Percentiles rank a stretch among this genome's conserved stretches.
These are phyloP conservation scores for Gaeumannomyces tritici DNA, from an alignment of 2,329 filamentous ascomycete species.

Conservation along the genomic window DNA sequence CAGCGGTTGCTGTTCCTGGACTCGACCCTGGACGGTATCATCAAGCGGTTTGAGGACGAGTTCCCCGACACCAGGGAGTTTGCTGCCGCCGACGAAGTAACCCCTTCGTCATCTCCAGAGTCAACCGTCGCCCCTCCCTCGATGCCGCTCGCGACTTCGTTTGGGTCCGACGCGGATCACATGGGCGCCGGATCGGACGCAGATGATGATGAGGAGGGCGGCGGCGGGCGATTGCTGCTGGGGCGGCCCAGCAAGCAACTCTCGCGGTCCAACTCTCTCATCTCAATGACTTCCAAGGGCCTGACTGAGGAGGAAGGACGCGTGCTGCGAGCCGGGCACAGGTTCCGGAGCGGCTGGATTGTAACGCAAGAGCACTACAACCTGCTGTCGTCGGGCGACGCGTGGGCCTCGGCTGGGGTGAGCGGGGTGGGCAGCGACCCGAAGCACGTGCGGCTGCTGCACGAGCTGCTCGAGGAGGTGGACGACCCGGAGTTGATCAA, in stretches of 20 bases:
- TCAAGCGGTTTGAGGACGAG: slow-evolving; percentile 91
- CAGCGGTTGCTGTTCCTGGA: slow-evolving; percentile 78
- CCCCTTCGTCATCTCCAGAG: slow-evolving; percentile 3
- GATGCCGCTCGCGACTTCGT: slow-evolving; percentile 12
- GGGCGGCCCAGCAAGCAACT: slow-evolving; percentile 23
- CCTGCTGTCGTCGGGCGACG: slow-evolving; percentile 34
- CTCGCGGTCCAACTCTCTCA: slow-evolving; percentile 41
- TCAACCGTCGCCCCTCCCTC: background rate
- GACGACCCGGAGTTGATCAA: slow-evolving; percentile 47
- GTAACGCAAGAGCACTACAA: slow-evolving; percentile 38
- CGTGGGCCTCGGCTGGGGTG: slow-evolving; percentile 11
- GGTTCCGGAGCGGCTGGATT: slow-evolving; percentile 43
- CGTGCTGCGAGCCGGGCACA: slow-evolving; percentile 44
- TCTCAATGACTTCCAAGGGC: slow-evolving; percentile 39
- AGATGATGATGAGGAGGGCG: slow-evolving; percentile 34
- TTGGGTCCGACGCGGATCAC: slow-evolving; percentile 5
- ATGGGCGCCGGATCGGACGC: slow-evolving; percentile 29
- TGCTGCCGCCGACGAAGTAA: slow-evolving; percentile 6
- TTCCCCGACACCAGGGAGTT: slow-evolving; percentile 73
- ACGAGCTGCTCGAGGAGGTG: slow-evolving; percentile 54
- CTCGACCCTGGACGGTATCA: slow-evolving; percentile 79
- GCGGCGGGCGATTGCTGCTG: background rate
- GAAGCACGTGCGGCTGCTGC: slow-evolving; percentile 41
- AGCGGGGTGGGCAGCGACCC: slow-evolving; percentile 33
- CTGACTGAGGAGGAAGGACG: slow-evolving; percentile 49